Evolutionary conservation across 176 grass and related monocot genomes (phyloP).

Genomic region (Themeda triandra): DNA sequence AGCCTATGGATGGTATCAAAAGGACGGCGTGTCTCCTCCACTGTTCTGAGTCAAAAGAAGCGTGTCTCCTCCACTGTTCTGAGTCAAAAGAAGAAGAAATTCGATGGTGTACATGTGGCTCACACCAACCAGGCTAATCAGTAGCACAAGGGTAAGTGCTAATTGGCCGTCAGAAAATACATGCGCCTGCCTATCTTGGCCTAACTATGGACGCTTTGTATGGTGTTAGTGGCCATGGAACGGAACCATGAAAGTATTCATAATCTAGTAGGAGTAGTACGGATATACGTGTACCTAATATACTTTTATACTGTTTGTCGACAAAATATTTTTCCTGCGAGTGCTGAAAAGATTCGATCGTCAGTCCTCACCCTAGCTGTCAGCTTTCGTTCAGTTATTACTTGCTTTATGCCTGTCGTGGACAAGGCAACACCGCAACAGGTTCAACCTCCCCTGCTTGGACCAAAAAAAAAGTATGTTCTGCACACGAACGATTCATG

Average conservation of each 20-base stretch:
- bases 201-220: conserved; percentile 1
- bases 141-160: neutral
- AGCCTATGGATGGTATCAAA: neutral
- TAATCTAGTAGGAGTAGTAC: neutral
- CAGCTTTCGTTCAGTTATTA: neutral
- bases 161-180: conserved; percentile 9
- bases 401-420: neutral
- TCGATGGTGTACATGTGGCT: neutral
- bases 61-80: too few relatives aligned
- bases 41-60: neutral
- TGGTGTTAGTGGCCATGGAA: neutral
- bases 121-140: neutral
- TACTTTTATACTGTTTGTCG: neutral
- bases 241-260: conserved; percentile 9
- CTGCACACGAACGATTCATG: neutral
- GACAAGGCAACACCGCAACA: neutral
- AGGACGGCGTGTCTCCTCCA: neutral
- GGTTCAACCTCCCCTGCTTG: neutral
- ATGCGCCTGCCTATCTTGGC: neutral
- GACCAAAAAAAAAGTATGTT: neutral
- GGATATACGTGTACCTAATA: neutral
- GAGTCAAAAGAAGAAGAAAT: neutral
- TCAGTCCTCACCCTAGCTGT: conserved; percentile 16
- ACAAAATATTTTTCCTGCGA: neutral
- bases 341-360: conserved; percentile 10